These are phyloP conservation scores for Barnettozyma wickerhamii DNA, from an alignment of 805 yeast genomes.

Conservation along the genomic window DNA sequence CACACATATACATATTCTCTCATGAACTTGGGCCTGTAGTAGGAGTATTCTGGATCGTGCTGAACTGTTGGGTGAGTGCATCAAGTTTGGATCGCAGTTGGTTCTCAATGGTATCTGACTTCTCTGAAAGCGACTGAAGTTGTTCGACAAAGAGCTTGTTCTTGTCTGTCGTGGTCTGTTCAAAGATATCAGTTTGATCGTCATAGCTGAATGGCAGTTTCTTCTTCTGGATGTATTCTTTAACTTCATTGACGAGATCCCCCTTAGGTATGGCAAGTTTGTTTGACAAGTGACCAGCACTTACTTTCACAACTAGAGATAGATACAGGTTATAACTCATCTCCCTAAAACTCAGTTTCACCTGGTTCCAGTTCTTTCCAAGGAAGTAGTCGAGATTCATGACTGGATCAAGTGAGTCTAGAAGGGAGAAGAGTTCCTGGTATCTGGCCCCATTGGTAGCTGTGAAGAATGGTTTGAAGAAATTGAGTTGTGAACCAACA, in stretches of 20 bases:
- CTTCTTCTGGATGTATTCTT: conserved; percentile 13
- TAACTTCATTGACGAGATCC: conserved; percentile 16
- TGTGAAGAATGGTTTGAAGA: conserved; percentile 21
- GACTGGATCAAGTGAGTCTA: conserved; percentile 16
- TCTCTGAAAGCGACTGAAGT: conserved; percentile 18
- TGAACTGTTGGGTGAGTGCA: not conserved
- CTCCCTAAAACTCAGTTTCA: conserved; percentile 25
- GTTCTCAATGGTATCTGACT: conserved; percentile 17
- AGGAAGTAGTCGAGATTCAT: conserved; percentile 19
- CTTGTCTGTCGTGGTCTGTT: conserved; percentile 12
- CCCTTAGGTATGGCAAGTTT: conserved; percentile 15
- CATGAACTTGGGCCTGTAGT: not conserved
- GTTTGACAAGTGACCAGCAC: conserved; percentile 15
- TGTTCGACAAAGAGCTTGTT: conserved; percentile 11
- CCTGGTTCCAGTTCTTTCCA: conserved; percentile 19
- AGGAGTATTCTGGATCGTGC: not conserved
- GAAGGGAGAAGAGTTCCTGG: conserved; percentile 13
- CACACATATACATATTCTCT: too few relatives aligned
- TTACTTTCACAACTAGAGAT: conserved; percentile 24
- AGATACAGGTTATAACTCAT: conserved; percentile 30
- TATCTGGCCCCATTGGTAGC: conserved; percentile 26
- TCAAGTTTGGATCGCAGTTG: conserved; percentile 9
- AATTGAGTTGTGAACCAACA: conserved; percentile 20
- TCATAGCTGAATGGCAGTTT: conserved; percentile 13
- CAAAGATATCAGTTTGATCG: conserved; percentile 13